Evolutionary conservation across 1,284 basidiomycete genomes (phyloP).

Genomic region (Tilletia indica): DNA sequence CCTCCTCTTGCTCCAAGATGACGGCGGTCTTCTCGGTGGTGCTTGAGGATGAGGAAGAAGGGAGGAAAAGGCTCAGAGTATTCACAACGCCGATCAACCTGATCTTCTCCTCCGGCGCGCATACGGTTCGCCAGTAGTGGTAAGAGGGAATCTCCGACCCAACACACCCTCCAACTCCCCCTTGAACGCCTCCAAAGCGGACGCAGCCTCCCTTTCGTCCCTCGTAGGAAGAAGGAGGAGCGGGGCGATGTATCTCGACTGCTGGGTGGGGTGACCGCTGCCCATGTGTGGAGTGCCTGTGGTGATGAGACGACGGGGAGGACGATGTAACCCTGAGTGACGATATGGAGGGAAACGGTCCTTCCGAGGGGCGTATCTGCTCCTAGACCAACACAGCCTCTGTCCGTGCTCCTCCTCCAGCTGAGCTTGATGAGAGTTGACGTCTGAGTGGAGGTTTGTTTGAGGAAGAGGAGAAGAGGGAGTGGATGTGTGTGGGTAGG

Average conservation of each 20-base stretch:
- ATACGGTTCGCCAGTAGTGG: conserved; percentile 53
- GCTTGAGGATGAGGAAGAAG: conserved; percentile 31
- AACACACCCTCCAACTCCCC: conserved; percentile 38
- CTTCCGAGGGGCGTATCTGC: conserved; percentile 51
- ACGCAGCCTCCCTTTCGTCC: conserved; percentile 11
- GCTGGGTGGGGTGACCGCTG: conserved; percentile 41
- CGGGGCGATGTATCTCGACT: conserved; percentile 48
- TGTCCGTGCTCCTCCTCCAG: neutral
- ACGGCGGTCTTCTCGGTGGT: conserved; percentile 25
- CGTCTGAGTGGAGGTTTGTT: too few species aligned
- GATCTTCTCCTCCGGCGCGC: conserved; percentile 45
- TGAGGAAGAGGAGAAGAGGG: neutral
- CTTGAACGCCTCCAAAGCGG: neutral
- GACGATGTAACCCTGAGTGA: conserved; percentile 46
- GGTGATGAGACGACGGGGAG: conserved; percentile 41
- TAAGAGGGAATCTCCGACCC: conserved; percentile 47
- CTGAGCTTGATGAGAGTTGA: neutral
- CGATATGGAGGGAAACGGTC: conserved; percentile 39
- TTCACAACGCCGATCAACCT: conserved; percentile 47
- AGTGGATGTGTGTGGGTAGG: neutral
- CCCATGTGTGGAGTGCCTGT: conserved; percentile 37
- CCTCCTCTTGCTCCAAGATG: conserved; percentile 14
- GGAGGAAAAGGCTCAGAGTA: conserved; percentile 37
- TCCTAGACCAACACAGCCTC: conserved; percentile 40
- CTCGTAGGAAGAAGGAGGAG: conserved; percentile 21